Conservation (phyloP, 2,329 filamentous ascomycete genomes). For the Rhytidhysteron rufulum region DNA sequence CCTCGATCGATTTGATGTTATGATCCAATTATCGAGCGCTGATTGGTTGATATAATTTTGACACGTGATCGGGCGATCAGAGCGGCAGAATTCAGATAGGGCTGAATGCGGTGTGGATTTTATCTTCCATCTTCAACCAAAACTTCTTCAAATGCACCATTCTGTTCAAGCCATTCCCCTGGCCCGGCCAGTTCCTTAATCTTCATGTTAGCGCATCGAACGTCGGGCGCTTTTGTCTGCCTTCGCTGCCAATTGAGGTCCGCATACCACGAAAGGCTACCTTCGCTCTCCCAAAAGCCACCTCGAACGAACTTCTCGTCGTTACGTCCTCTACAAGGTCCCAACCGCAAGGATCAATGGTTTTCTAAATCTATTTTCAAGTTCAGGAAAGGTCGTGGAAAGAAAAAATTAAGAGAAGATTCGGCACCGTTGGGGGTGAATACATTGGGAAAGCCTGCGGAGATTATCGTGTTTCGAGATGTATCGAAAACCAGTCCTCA, state of each 20-base stretch:
- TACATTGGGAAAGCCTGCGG: conserved; percentile 30
- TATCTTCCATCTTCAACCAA: conserved; percentile 6
- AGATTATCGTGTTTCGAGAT: conserved; percentile 33
- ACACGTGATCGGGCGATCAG: conserved; percentile 29
- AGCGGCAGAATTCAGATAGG: conserved; percentile 22
- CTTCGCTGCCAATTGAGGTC: conserved; percentile 34
- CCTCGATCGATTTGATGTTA: too few species aligned
- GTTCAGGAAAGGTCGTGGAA: conserved; percentile 16
- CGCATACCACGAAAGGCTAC: conserved; percentile 16
- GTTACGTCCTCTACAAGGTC: conserved; percentile 14
- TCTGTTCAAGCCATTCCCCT: conserved; percentile 2
- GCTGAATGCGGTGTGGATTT: conserved; percentile 28
- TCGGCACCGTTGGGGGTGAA: conserved; percentile 24
- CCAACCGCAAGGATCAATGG: conserved; percentile 18
- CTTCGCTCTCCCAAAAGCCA: conserved; percentile 10
- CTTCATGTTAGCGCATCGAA: conserved; percentile 34
- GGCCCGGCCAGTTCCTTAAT: conserved; percentile 6
- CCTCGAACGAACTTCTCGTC: conserved; percentile 25
- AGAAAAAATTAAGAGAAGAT: conserved; percentile 18
- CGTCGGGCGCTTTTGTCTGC: conserved; percentile 36
- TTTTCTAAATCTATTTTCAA: background rate
- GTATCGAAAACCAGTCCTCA: conserved; percentile 7
- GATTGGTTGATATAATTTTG: conserved; percentile 1
- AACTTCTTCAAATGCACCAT: background rate
- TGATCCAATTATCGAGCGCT: background rate